These are phyloP conservation scores for Trichoderma erinaceum DNA, from an alignment of 495 filamentous ascomycete species.

Conservation along the genomic window DNA sequence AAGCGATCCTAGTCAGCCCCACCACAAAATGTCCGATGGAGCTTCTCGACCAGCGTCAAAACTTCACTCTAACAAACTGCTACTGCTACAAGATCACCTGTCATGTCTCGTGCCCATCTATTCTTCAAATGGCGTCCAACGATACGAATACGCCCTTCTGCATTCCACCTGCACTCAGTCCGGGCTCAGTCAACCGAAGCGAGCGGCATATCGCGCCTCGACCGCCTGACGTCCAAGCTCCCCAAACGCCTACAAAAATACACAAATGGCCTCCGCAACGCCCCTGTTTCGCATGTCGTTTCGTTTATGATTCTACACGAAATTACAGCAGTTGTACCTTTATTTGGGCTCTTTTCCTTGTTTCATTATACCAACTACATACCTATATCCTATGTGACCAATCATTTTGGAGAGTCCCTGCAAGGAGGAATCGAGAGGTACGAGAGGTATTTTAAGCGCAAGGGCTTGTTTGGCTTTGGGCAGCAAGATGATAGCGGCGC, in stretches of 20 bases:
- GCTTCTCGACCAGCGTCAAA: background rate
- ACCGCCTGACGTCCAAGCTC: conserved; percentile 54
- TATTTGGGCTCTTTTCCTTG: conserved; percentile 63
- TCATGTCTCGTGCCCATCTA: background rate
- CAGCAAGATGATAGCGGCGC: conserved; percentile 19
- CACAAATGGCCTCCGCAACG: conserved; percentile 59
- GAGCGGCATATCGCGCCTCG: conserved; percentile 33
- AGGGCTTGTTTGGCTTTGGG: conserved; percentile 44
- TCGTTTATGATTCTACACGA: conserved; percentile 91
- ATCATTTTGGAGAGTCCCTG: conserved; percentile 35
- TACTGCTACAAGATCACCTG: background rate
- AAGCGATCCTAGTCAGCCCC: background rate
- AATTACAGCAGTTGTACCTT: conserved; percentile 73
- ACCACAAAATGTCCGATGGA: background rate
- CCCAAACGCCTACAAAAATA: conserved; percentile 55
- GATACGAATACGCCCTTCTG: background rate
- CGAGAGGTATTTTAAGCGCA: conserved; percentile 38
- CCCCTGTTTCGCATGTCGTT: conserved; percentile 74
- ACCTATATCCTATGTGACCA: conserved; percentile 42
- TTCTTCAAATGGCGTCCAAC: background rate
- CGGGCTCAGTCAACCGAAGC: background rate
- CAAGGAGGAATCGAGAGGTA: conserved; percentile 41
- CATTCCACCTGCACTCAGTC: background rate
- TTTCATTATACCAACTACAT: conserved; percentile 74
- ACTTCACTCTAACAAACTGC: background rate